Percentiles rank a stretch among this genome's conserved stretches.
Evolutionary conservation across 257 asterid species (phyloP).

Genomic region (Schizonepeta tenuifolia): DNA sequence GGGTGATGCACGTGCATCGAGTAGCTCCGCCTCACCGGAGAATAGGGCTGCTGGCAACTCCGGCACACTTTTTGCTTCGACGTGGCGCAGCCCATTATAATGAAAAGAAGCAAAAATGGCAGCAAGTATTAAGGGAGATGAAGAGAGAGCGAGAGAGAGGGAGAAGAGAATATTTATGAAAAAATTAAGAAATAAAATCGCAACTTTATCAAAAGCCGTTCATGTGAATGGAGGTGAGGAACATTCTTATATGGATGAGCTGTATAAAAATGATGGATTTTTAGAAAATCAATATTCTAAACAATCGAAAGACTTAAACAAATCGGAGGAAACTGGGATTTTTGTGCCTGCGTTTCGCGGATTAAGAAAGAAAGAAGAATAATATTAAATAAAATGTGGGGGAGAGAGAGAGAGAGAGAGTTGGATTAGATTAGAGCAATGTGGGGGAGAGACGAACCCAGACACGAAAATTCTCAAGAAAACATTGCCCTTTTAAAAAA

Average conservation of each 20-base stretch:
- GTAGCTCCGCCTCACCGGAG: constrained; percentile 79
- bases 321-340: constrained; percentile 42
- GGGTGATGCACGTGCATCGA: constrained; percentile 66
- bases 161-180: background rate
- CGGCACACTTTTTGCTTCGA: constrained; percentile 70
- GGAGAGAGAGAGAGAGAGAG: constrained; percentile 2
- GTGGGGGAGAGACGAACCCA: constrained; percentile 7
- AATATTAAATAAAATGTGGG: background rate
- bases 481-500: constrained; percentile 33
- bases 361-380: constrained; percentile 29
- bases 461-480: constrained; percentile 30
- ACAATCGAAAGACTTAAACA: constrained; percentile 19
- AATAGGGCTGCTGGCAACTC: constrained; percentile 59
- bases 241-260: constrained; percentile 62
- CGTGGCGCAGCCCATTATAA: constrained; percentile 79
- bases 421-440: constrained; percentile 29
- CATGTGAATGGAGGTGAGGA: constrained; percentile 36
- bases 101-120: background rate
- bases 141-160: background rate
- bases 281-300: constrained; percentile 45
- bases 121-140: background rate
- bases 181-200: background rate
- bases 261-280: constrained; percentile 39
- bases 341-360: constrained; percentile 33
- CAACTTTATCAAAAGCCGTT: constrained; percentile 22